phyloP scores from a whole-genome alignment of 1,284 basidiomycete genomes.

The Cutaneotrichosporon dermatis region DNA sequence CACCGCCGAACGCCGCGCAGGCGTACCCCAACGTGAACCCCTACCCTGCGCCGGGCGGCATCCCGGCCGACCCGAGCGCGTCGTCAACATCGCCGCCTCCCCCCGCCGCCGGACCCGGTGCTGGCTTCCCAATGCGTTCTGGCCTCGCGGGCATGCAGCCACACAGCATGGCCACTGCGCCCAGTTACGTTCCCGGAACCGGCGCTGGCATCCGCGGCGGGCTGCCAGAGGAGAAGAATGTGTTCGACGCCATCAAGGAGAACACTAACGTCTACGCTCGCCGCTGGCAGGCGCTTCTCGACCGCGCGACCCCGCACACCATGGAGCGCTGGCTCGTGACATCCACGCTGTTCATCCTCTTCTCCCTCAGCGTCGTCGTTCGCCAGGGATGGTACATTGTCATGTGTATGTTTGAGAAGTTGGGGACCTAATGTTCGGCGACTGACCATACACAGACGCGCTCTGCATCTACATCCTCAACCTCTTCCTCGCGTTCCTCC shows the following conservation, averaged over 20 bases:
- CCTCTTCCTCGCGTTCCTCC: conserved; percentile 53
- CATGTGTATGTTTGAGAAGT: conserved; percentile 26
- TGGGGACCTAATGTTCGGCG: neutral
- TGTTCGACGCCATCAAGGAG: conserved; percentile 46
- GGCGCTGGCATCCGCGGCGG: conserved; percentile 30
- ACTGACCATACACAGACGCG: conserved; percentile 56
- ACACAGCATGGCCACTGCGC: conserved; percentile 33
- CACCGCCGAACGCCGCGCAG: conserved; percentile 8
- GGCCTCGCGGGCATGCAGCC: conserved; percentile 45
- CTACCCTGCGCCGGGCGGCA: conserved; percentile 14
- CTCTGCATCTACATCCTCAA: conserved; percentile 90
- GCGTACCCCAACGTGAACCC: conserved; percentile 23
- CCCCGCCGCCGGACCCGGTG: conserved; percentile 42
- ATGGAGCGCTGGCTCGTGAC: conserved; percentile 86
- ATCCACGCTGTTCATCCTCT: conserved; percentile 65
- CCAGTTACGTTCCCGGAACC: conserved; percentile 29
- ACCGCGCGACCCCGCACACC: conserved; percentile 85
- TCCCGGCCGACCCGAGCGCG: too few species aligned
- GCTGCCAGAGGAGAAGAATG: conserved; percentile 47
- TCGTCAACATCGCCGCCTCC: conserved; percentile 4
- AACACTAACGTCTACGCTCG: conserved; percentile 45
- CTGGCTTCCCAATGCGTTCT: conserved; percentile 46
- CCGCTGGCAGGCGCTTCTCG: conserved; percentile 70
- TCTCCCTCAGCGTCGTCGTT: conserved; percentile 80
- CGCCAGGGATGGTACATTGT: conserved; percentile 92